Percentiles rank a stretch among this genome's conserved stretches.
Evolutionary conservation across 192 early-diverging fungal genomes (phyloP).

Genomic region (Chytriomyces sp.): DNA sequence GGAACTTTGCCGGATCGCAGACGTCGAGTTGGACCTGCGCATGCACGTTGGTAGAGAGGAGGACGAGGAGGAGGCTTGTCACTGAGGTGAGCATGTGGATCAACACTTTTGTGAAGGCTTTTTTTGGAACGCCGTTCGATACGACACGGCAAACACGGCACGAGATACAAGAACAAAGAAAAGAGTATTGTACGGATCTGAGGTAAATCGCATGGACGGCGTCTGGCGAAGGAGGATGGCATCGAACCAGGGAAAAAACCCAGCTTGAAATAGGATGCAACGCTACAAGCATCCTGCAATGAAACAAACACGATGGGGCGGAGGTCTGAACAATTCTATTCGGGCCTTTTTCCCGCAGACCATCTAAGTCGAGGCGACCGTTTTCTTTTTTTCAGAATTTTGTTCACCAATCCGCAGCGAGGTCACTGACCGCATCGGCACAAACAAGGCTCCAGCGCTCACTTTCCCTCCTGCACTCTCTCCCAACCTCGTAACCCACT

Average conservation of each 20-base stretch:
- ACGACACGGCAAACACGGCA: background rate
- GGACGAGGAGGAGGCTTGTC: background rate
- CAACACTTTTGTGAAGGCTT: background rate
- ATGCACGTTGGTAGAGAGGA: background rate
- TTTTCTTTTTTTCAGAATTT: background rate
- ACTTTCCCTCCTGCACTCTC: background rate
- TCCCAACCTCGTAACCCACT: too few relatives aligned
- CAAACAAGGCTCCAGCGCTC: slow-evolving; percentile 3
- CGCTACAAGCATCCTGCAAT: background rate
- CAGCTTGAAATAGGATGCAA: background rate
- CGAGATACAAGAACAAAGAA: background rate
- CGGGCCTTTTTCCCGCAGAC: background rate
- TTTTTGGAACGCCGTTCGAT: background rate
- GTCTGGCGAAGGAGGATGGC: background rate
- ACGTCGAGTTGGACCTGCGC: slow-evolving; percentile 17
- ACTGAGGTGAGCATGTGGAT: background rate
- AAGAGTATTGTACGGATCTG: background rate
- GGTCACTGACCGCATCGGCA: too few relatives aligned
- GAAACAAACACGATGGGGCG: background rate
- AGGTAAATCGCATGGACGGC: background rate
- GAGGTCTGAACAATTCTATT: background rate
- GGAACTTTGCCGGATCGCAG: slow-evolving; percentile 21
- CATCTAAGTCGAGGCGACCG: background rate
- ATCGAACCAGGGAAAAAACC: background rate
- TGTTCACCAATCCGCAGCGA: background rate